Evolutionary conservation across 345 rosid species (phyloP).

Genomic region (Rhodamnia rubescens): DNA sequence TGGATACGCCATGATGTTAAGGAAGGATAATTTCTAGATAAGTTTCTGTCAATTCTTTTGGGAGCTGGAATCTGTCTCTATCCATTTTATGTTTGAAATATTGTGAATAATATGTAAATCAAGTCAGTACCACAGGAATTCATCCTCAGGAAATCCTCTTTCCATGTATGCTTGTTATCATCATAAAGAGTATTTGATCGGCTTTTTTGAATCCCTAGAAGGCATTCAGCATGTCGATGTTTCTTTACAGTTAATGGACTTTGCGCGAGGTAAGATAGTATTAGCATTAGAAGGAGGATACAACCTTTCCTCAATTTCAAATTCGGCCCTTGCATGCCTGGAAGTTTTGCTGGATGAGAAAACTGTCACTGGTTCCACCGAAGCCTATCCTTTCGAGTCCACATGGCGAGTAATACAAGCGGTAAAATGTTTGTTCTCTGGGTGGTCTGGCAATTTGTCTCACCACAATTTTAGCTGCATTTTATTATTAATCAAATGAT

Average conservation of each 20-base stretch:
- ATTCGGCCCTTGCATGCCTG: constrained; percentile 81
- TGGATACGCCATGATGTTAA: constrained; percentile 72
- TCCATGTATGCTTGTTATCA: not conserved
- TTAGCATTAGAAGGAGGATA: constrained; percentile 94
- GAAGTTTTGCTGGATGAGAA: constrained; percentile 63
- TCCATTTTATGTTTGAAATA: not conserved
- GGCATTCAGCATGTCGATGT: not conserved
- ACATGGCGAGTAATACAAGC: constrained; percentile 77
- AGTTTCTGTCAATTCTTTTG: not conserved
- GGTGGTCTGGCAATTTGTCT: not conserved
- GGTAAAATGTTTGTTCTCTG: constrained; percentile 24
- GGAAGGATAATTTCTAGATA: constrained; percentile 38
- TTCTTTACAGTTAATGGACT: constrained; percentile 61
- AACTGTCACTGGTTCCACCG: constrained; percentile 32
- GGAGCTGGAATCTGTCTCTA: not conserved
- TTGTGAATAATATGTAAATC: not conserved
- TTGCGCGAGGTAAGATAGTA: constrained; percentile 75
- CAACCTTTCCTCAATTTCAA: constrained; percentile 75
- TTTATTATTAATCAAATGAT: not conserved
- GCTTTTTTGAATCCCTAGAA: not conserved
- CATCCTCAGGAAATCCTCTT: not conserved
- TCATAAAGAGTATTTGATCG: not conserved
- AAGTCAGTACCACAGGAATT: not conserved
- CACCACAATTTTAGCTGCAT: not conserved
- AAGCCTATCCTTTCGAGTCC: constrained; percentile 79